These are phyloP conservation scores for Podospora anserina DNA, from an alignment of 495 filamentous ascomycete species.

Conservation along the genomic window DNA sequence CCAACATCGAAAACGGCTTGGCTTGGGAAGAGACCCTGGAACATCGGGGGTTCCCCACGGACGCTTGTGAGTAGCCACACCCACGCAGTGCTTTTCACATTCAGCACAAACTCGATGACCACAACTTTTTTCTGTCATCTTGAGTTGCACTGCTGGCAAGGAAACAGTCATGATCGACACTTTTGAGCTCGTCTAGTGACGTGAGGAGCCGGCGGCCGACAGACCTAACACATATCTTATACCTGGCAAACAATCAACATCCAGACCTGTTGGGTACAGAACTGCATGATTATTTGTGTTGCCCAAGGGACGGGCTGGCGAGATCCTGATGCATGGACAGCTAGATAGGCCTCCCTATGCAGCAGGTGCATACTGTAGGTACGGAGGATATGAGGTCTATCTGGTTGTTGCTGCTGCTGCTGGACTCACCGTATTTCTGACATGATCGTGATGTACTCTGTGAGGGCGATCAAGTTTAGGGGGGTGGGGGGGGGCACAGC, in stretches of 20 bases:
- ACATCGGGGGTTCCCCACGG: constrained; percentile 3
- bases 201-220: neutral
- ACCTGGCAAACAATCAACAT: neutral
- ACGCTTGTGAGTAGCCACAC: neutral
- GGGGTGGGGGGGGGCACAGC: neutral
- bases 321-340: too few species aligned
- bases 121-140: neutral
- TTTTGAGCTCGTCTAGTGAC: neutral
- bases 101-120: neutral
- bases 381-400: neutral
- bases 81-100: neutral
- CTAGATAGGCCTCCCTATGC: too few species aligned
- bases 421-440: neutral
- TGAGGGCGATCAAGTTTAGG: too few species aligned
- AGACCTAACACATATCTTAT: neutral
- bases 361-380: neutral
- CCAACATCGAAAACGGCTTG: constrained; percentile 10
- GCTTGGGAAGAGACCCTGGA: constrained; percentile 2
- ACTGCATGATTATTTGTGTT: neutral
- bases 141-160: neutral
- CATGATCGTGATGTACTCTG: neutral
- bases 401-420: neutral
- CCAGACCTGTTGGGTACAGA: neutral
- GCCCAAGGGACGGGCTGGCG: neutral
- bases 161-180: neutral